phyloP scores from a whole-genome alignment of 108 stramenopile genomes.

The Skeletonema costatum region DNA sequence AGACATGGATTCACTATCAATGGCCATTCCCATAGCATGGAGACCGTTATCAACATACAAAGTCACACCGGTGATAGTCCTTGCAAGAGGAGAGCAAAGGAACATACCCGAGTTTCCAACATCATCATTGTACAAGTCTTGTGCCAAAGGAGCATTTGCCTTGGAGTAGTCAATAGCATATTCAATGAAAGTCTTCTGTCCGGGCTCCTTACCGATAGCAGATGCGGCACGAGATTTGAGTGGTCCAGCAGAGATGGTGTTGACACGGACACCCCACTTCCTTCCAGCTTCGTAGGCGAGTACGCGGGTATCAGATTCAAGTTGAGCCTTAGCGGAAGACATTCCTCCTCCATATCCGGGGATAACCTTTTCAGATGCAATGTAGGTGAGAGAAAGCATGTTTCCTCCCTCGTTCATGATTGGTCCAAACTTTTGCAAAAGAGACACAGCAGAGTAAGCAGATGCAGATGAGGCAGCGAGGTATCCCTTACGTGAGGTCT shows the following conservation, averaged over 20 bases:
- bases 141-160: slow-evolving; percentile 94
- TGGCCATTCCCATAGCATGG: slow-evolving; percentile 93
- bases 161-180: slow-evolving; percentile 98
- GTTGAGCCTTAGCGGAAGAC: slow-evolving; percentile 97
- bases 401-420: slow-evolving; percentile 95
- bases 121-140: slow-evolving; percentile 98
- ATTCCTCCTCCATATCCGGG: slow-evolving; percentile 99
- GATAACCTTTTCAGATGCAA: slow-evolving; percentile 98
- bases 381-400: slow-evolving; percentile 96
- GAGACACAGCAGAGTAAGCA: slow-evolving; percentile 95
- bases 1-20: slow-evolving; percentile 80
- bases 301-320: slow-evolving; percentile 95
- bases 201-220: slow-evolving; percentile 91
- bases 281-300: slow-evolving; percentile 97
- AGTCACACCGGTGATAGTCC: slow-evolving; percentile 92
- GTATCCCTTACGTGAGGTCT: slow-evolving; percentile 96
- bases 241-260: slow-evolving; percentile 98
- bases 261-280: slow-evolving; percentile 93
- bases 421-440: slow-evolving; percentile 95
- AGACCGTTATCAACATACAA: slow-evolving; percentile 93
- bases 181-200: slow-evolving; percentile 97
- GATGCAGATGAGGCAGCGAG: slow-evolving; percentile 96
- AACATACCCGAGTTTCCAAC: slow-evolving; percentile 93
- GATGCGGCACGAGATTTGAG: slow-evolving; percentile 96
- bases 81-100: slow-evolving; percentile 89